phyloP scores from a whole-genome alignment of 1,284 basidiomycete species.

The Pseudozyma flocculosa region DNA sequence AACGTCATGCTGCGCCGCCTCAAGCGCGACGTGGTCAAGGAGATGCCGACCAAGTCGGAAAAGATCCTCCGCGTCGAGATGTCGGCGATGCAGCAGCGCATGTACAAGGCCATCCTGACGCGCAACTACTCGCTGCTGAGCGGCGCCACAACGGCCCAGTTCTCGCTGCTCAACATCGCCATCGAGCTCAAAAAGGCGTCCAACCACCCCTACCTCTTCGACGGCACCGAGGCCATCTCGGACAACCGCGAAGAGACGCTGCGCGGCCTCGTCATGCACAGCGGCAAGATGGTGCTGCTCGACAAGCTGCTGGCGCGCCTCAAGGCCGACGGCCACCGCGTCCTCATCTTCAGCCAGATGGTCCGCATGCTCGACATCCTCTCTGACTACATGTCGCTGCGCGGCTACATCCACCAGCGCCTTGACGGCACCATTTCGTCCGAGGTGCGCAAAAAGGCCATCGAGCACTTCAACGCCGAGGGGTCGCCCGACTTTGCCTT shows the following conservation, averaged over 20 bases:
- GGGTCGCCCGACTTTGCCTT: slow-evolving; percentile 68
- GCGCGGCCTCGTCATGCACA: slow-evolving; percentile 60
- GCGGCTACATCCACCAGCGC: slow-evolving; percentile 80
- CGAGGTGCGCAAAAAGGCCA: slow-evolving; percentile 79
- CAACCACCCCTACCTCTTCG: slow-evolving; percentile 97
- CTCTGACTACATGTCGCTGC: slow-evolving; percentile 88
- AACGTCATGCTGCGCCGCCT: slow-evolving; percentile 91
- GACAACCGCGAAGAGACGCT: slow-evolving; percentile 74
- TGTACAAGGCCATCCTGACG: slow-evolving; percentile 98
- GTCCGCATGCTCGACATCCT: slow-evolving; percentile 98
- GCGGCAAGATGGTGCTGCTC: slow-evolving; percentile 62
- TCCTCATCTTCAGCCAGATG: slow-evolving; percentile 81
- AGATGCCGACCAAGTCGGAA: slow-evolving; percentile 95
- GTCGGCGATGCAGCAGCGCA: slow-evolving; percentile 94
- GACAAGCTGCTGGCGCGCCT: slow-evolving; percentile 61
- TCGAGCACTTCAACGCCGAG: slow-evolving; percentile 75
- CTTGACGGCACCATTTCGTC: slow-evolving; percentile 75
- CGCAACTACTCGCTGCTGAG: slow-evolving; percentile 90
- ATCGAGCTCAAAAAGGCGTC: slow-evolving; percentile 59
- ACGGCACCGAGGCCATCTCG: slow-evolving; percentile 82
- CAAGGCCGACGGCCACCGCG: slow-evolving; percentile 61
- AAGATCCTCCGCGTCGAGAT: slow-evolving; percentile 97
- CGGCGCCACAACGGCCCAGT: slow-evolving; percentile 73
- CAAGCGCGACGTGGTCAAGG: slow-evolving; percentile 96
- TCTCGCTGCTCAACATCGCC: slow-evolving; percentile 68